Evolutionary conservation across 2,329 filamentous ascomycete genomes (phyloP).

Genomic region (Hypoxylon sp.): DNA sequence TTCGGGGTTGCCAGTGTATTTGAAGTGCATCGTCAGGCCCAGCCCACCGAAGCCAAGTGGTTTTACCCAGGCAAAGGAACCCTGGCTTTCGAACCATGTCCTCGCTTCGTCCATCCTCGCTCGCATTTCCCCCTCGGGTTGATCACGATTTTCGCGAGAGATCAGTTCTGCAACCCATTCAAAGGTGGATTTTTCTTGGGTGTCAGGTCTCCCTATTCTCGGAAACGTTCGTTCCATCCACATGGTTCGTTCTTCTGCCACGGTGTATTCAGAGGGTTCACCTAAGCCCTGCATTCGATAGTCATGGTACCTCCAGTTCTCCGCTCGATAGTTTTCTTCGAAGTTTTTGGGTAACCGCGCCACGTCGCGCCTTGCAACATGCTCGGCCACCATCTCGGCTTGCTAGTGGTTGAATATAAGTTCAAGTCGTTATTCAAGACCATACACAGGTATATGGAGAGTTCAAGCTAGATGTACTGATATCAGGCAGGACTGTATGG

Average conservation of each 20-base stretch:
- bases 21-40: slow-evolving; percentile 19
- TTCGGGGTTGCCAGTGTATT: neutral
- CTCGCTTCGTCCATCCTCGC: neutral
- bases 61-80: slow-evolving; percentile 2
- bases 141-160: neutral
- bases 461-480: no score
- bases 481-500: no score
- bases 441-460: no score
- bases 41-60: slow-evolving; percentile 23
- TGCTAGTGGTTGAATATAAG: no score
- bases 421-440: no score
- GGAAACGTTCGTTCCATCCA: slow-evolving; percentile 12
- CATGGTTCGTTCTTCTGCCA: neutral
- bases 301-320: slow-evolving; percentile 14
- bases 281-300: neutral
- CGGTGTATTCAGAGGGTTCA: neutral
- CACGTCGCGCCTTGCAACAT: no score
- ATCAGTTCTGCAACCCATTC: neutral
- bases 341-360: no score
- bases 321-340: slow-evolving; percentile 4
- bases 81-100: slow-evolving; percentile 6
- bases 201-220: neutral
- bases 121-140: neutral
- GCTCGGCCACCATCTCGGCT: no score
- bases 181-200: no score